Conservation (phyloP, 164 flowering plant genomes). For the Macadamia integrifolia region DNA sequence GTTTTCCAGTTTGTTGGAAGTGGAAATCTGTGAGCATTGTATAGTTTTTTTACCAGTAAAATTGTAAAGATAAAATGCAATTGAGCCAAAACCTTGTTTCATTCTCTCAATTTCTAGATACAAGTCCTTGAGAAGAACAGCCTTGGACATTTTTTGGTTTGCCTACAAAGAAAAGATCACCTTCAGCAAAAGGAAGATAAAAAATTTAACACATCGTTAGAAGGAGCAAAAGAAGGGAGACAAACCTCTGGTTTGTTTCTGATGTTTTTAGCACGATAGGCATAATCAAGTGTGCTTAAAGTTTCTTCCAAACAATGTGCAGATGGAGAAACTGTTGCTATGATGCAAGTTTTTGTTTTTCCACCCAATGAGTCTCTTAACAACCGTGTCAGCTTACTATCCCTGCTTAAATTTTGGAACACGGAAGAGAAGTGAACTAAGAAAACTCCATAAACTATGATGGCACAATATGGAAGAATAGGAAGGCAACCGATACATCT, state of each 20-base stretch:
- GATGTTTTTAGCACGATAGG: slow-evolving; percentile 72
- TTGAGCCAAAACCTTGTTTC: slow-evolving; percentile 56
- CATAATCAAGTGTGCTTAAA: slow-evolving; percentile 77
- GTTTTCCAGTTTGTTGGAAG: slow-evolving; percentile 15
- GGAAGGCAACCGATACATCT: not conserved
- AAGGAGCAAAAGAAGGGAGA: not conserved
- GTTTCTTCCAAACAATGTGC: slow-evolving; percentile 69
- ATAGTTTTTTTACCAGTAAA: not conserved
- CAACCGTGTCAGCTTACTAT: slow-evolving; percentile 75
- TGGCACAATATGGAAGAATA: not conserved
- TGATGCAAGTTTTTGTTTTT: slow-evolving; percentile 80
- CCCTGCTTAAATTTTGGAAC: slow-evolving; percentile 36
- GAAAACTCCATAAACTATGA: too few species aligned
- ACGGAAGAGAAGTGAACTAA: too few species aligned
- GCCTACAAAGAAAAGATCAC: slow-evolving; percentile 38
- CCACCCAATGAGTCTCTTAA: slow-evolving; percentile 81
- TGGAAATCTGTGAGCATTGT: not conserved
- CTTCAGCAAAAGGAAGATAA: slow-evolving; percentile 4
- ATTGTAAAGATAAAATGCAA: not conserved
- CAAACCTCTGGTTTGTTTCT: slow-evolving; percentile 81
- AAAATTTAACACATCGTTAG: not conserved
- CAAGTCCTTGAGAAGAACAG: slow-evolving; percentile 64
- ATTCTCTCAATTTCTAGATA: slow-evolving; percentile 70
- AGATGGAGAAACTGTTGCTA: slow-evolving; percentile 81
- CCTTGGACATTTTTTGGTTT: slow-evolving; percentile 68